Conservation (phyloP, 495 filamentous ascomycete genomes). For the Sphaerosporella brunnea region DNA sequence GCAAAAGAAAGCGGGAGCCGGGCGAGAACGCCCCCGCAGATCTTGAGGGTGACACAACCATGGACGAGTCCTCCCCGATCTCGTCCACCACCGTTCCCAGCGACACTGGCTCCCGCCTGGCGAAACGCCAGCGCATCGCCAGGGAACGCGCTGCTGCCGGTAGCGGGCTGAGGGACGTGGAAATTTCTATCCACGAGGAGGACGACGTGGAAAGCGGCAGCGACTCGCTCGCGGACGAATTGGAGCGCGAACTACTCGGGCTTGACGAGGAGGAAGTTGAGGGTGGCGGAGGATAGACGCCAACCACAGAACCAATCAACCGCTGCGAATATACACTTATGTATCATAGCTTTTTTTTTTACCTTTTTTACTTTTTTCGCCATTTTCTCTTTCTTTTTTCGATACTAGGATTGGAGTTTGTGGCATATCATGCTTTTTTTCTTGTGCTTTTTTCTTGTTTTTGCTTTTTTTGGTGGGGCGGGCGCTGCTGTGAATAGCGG, state of each 20-base stretch:
- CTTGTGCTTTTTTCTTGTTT: too few relatives aligned
- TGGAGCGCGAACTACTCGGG: slow-evolving; percentile 20
- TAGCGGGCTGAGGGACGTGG: slow-evolving; percentile 6
- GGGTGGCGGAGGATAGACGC: slow-evolving; percentile 6
- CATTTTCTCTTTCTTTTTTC: too few relatives aligned
- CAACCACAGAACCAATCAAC: too few relatives aligned
- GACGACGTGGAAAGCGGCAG: slow-evolving; percentile 13
- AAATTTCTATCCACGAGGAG: slow-evolving; percentile 5
- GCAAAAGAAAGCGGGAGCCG: slow-evolving; percentile 10
- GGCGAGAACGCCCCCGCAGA: slow-evolving; percentile 11
- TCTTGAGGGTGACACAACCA: slow-evolving; percentile 6
- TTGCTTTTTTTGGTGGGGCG: too few relatives aligned
- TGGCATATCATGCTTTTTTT: too few relatives aligned
- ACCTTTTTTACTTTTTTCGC: too few relatives aligned
- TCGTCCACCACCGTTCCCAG: background rate
- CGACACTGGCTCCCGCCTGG: slow-evolving; percentile 5
- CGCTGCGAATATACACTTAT: too few relatives aligned
- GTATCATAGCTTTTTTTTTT: too few relatives aligned
- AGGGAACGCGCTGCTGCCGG: slow-evolving; percentile 15
- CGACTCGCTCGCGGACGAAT: slow-evolving; percentile 19
- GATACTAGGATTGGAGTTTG: too few relatives aligned
- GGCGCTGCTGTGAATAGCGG: too few relatives aligned
- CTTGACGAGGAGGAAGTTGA: slow-evolving; percentile 9
- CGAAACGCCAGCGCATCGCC: slow-evolving; percentile 19
- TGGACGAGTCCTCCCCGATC: too few relatives aligned